Conservation (phyloP, 257 asterid genomes). For the Solanum virginianum region DNA sequence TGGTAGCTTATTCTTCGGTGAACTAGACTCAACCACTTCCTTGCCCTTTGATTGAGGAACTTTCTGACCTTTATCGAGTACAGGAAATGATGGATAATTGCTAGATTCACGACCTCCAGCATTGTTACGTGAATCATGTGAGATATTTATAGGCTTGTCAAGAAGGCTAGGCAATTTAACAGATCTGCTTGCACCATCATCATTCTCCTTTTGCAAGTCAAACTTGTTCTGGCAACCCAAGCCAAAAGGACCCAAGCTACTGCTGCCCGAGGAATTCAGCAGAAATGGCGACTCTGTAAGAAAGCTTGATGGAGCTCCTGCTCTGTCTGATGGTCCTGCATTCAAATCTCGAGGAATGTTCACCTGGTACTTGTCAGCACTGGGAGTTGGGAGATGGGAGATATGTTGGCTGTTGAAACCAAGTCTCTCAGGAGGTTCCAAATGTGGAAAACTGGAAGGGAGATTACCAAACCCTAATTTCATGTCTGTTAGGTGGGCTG, state of each 20-base stretch:
- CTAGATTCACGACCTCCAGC: slow-evolving; percentile 28
- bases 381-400: slow-evolving; percentile 36
- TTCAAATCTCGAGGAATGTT: slow-evolving; percentile 39
- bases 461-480: slow-evolving; percentile 67
- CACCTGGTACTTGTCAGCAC: slow-evolving; percentile 25
- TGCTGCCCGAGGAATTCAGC: slow-evolving; percentile 48
- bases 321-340: slow-evolving; percentile 29
- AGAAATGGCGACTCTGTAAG: slow-evolving; percentile 35
- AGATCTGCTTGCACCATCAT: slow-evolving; percentile 20
- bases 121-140: slow-evolving; percentile 13
- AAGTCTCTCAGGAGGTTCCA: slow-evolving; percentile 29
- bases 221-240: slow-evolving; percentile 4
- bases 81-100: slow-evolving; percentile 10
- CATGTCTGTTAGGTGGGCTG: slow-evolving; percentile 66
- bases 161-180: slow-evolving; percentile 34
- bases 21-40: slow-evolving; percentile 30
- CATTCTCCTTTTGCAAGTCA: slow-evolving; percentile 10
- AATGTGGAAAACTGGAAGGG: slow-evolving; percentile 26
- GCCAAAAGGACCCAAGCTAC: slow-evolving; percentile 38
- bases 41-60: slow-evolving; percentile 38
- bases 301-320: slow-evolving; percentile 26
- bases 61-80: slow-evolving; percentile 12
- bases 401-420: slow-evolving; percentile 7
- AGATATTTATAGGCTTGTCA: slow-evolving; percentile 7
- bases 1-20: slow-evolving; percentile 53